These are phyloP conservation scores for Fusarium sp. DNA, from an alignment of 2,329 filamentous ascomycete genomes.

Conservation along the genomic window DNA sequence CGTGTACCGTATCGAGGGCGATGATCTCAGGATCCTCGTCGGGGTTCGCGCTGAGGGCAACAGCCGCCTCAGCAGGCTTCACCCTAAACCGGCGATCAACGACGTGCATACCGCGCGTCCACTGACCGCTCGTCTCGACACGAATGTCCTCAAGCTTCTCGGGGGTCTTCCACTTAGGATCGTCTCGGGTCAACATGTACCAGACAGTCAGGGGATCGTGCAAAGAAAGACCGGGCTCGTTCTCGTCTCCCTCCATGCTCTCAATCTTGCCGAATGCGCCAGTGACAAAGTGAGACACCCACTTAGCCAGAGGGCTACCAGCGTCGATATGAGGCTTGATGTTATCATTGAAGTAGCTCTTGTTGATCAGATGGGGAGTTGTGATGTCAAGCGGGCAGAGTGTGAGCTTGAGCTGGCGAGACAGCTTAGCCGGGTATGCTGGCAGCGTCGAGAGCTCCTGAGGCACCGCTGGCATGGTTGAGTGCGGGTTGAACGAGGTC, in stretches of 20 bases:
- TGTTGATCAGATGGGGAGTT: slow-evolving; percentile 76
- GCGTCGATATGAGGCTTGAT: slow-evolving; percentile 70
- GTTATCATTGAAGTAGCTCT: slow-evolving; percentile 70
- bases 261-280: slow-evolving; percentile 80
- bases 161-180: slow-evolving; percentile 71
- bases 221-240: slow-evolving; percentile 74
- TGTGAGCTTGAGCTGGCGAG: slow-evolving; percentile 75
- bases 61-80: slow-evolving; percentile 64
- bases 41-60: slow-evolving; percentile 59
- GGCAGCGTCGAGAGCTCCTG: slow-evolving; percentile 66
- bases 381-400: slow-evolving; percentile 87
- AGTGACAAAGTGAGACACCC: slow-evolving; percentile 81
- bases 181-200: slow-evolving; percentile 78
- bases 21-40: slow-evolving; percentile 58
- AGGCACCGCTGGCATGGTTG: slow-evolving; percentile 83
- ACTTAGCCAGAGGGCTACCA: slow-evolving; percentile 81
- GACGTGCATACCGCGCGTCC: slow-evolving; percentile 93
- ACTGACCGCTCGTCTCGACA: slow-evolving; percentile 92
- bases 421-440: slow-evolving; percentile 76
- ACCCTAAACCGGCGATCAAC: slow-evolving; percentile 79
- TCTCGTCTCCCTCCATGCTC: slow-evolving; percentile 71
- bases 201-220: slow-evolving; percentile 87
- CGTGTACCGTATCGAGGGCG: slow-evolving; percentile 68
- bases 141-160: slow-evolving; percentile 83
- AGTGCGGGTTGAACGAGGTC: slow-evolving; percentile 80